Conservation (phyloP, 768 basidiomycete species). For the Cystoderma amianthinum region DNA sequence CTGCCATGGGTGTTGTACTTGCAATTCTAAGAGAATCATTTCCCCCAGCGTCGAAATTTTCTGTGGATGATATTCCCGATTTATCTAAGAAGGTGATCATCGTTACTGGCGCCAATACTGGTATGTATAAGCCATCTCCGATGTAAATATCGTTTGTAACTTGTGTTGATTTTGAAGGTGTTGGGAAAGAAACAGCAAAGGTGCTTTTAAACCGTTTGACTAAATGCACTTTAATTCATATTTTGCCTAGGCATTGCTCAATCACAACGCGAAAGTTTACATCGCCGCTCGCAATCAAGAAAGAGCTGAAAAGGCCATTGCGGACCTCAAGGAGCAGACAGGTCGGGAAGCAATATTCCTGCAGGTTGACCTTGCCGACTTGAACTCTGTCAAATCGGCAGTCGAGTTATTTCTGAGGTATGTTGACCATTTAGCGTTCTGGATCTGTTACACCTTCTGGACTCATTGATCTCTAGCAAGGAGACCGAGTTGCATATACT, state of each 20-base stretch:
- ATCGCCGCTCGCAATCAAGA: no score
- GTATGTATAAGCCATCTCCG: no score
- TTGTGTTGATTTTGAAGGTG: background rate
- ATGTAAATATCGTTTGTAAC: no score
- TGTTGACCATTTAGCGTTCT: slow-evolving; percentile 3
- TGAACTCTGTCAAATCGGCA: slow-evolving; percentile 31
- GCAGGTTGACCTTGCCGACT: no score
- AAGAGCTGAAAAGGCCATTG: slow-evolving; percentile 43
- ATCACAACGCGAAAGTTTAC: slow-evolving; percentile 41
- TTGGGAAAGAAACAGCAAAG: background rate
- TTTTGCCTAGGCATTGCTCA: slow-evolving; percentile 25
- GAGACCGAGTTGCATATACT: slow-evolving; percentile 2
- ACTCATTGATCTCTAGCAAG: no score
- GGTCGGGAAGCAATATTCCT: slow-evolving; percentile 38
- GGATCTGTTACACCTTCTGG: no score
- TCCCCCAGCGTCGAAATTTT: no score
- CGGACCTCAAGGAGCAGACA: slow-evolving; percentile 28
- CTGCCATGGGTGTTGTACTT: no score
- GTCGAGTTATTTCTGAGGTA: slow-evolving; percentile 31
- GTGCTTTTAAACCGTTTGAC: background rate
- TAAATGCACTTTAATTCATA: background rate
- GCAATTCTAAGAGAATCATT: no score
- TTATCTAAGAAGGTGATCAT: no score
- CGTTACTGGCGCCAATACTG: no score
- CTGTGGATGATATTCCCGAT: no score